Percentiles rank a stretch among this genome's conserved stretches.
phyloP scores from a whole-genome alignment of 2,329 filamentous ascomycete genomes.

The Neoarthrinium moseri region DNA sequence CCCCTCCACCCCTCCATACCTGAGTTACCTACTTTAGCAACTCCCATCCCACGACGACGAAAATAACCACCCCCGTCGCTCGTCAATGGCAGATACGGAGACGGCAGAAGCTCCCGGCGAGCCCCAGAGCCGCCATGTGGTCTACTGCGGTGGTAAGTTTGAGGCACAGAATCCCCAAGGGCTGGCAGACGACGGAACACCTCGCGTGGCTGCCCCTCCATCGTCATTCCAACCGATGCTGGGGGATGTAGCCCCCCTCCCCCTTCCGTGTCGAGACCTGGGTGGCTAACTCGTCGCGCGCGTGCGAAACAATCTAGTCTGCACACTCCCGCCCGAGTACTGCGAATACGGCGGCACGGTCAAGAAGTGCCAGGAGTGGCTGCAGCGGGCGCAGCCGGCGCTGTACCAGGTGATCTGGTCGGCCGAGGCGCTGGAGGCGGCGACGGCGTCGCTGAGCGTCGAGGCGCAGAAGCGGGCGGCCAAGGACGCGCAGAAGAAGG shows the following conservation, averaged over 20 bases:
- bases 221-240: background rate
- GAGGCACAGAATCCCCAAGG: background rate
- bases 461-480: constrained; percentile 92
- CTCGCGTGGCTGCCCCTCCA: background rate
- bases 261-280: background rate
- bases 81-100: constrained; percentile 54
- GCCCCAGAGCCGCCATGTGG: constrained; percentile 50
- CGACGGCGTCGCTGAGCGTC: constrained; percentile 81
- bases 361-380: constrained; percentile 97
- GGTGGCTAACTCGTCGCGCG: background rate
- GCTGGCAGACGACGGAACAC: background rate
- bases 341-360: constrained; percentile 97
- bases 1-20: no score
- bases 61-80: constrained; percentile 1
- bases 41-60: background rate
- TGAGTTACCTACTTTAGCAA: no score
- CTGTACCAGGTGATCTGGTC: constrained; percentile 85
- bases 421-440: constrained; percentile 80
- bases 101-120: constrained; percentile 42
- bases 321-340: constrained; percentile 73
- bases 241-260: background rate
- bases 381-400: constrained; percentile 69
- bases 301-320: constrained; percentile 42
- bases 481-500: constrained; percentile 96
- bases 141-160: constrained; percentile 59